Base-by-base conservation (phyloP, 805 yeast genomes). In the Saccharomycopsis malanga region DNA sequence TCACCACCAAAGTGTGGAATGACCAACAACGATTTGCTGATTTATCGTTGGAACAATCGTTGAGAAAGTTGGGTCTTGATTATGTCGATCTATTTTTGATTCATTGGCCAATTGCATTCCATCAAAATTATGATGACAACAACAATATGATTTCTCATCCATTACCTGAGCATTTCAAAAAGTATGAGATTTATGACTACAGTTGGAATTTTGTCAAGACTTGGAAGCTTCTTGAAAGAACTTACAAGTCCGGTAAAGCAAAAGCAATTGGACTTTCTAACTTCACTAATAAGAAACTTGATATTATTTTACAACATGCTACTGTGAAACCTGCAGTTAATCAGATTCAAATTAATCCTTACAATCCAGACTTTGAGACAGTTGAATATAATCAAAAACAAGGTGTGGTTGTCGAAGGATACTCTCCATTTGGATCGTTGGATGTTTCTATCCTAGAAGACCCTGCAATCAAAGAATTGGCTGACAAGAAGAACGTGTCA, bases 101-200 rank as follows among this genome's bases (percentile, higher is more conserved):
- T 61, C 95, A 87, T 65, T 87, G 94, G 94, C 95, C 95, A 4
- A 74, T 75, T 36, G 68, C 82, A 10, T 61, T 74, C 49, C 73
- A 61, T 12, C 25, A 23, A 25, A 17, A 20, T 7, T 7, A 9
- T 23, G 48, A 69, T 47, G 63, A 67, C 6, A 39, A 58, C 36
- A 32, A 32, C 17, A 32, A 32, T n/a, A 9, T 10, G 17, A 32
- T 32, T n/a, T 10, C 36, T 6, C 18, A 9, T 32, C 44, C 44
- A 21, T 14, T 12, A n/a, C 7, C 9, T 14, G 18, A 41, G 34
- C 44, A 41, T 12, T 10, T 30, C 18, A 20, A 24, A 7, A n/a
- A 41, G 23, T 12, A 15, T 29, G 44, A 41, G 7, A 24, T 41
- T 21, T 29, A 29, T 18, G 44, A 41, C 23, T 41, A 57, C 25